Conservation (phyloP, 1,284 basidiomycete species). For the Rugosomyces carneus region DNA sequence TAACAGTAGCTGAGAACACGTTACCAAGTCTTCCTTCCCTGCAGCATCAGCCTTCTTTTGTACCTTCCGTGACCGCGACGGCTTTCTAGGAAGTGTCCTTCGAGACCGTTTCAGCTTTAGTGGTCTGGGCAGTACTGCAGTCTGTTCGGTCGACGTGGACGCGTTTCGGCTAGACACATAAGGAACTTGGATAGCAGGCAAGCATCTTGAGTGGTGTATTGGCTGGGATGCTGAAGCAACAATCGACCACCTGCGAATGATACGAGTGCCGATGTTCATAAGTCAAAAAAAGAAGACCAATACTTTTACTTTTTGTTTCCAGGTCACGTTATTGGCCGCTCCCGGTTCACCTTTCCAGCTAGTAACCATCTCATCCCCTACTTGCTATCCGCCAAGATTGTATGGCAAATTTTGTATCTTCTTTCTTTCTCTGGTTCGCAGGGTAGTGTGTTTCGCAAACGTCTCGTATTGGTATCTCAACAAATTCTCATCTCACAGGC, state of each 20-base stretch:
- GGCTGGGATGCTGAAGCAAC: background rate
- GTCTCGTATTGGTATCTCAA: background rate
- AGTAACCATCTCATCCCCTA: background rate
- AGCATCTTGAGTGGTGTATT: background rate
- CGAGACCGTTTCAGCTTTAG: background rate
- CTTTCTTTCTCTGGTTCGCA: slow-evolving; percentile 63
- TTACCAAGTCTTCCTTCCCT: background rate
- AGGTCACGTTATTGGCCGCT: slow-evolving; percentile 4
- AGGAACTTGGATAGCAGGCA: background rate
- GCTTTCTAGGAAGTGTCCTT: background rate
- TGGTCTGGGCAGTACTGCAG: background rate
- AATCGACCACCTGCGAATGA: slow-evolving; percentile 11
- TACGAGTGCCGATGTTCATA: background rate
- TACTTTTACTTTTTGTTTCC: background rate
- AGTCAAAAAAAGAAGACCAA: background rate
- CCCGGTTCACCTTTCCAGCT: background rate
- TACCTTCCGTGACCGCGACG: background rate
- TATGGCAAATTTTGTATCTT: slow-evolving; percentile 63
- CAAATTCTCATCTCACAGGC: slow-evolving; percentile 27
- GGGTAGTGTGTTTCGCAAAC: slow-evolving; percentile 32
- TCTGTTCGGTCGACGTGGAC: background rate
- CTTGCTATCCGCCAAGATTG: background rate
- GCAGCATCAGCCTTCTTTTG: background rate
- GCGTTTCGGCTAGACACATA: background rate
- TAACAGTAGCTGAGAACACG: background rate